A percentile compares a stretch with the other conserved stretches of the same genome.
Conservation (phyloP, 306 rosid species). For the Castanospermum australe region DNA sequence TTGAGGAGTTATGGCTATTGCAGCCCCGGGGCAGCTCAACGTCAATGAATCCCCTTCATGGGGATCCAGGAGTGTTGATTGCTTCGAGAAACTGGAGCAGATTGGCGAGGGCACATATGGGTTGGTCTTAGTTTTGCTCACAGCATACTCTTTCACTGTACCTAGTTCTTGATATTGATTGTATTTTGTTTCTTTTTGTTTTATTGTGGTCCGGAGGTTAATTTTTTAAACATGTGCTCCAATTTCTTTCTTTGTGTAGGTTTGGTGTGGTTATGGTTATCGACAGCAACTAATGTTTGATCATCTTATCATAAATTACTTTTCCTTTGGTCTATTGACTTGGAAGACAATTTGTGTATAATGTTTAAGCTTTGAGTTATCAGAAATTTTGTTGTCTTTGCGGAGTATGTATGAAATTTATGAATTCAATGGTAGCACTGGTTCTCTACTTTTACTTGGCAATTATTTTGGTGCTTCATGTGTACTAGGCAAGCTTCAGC, state of each 20-base stretch:
- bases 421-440: not conserved
- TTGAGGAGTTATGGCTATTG: slow-evolving; percentile 56
- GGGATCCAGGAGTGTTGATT: slow-evolving; percentile 96
- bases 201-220: not conserved
- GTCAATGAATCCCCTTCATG: slow-evolving; percentile 72
- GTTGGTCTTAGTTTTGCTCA: slow-evolving; percentile 36
- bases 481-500: not conserved
- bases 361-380: not conserved
- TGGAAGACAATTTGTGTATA: not conserved
- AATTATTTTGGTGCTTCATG: not conserved
- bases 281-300: slow-evolving; percentile 15
- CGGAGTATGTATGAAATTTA: not conserved
- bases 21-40: slow-evolving; percentile 81
- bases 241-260: slow-evolving; percentile 15
- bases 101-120: slow-evolving; percentile 99
- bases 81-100: slow-evolving; percentile 95
- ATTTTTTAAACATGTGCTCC: not conserved
- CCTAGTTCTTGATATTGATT: not conserved
- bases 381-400: not conserved
- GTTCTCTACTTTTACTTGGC: not conserved
- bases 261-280: slow-evolving; percentile 21
- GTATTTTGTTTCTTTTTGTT: not conserved
- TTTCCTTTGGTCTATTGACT: slow-evolving; percentile 6
- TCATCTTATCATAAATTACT: not conserved
- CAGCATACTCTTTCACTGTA: not conserved